Evolutionary conservation across 106 monocot genomes (phyloP), one percentile per base, ranked within the genome.

Genomic region (Vanilla planifolia): DNA sequence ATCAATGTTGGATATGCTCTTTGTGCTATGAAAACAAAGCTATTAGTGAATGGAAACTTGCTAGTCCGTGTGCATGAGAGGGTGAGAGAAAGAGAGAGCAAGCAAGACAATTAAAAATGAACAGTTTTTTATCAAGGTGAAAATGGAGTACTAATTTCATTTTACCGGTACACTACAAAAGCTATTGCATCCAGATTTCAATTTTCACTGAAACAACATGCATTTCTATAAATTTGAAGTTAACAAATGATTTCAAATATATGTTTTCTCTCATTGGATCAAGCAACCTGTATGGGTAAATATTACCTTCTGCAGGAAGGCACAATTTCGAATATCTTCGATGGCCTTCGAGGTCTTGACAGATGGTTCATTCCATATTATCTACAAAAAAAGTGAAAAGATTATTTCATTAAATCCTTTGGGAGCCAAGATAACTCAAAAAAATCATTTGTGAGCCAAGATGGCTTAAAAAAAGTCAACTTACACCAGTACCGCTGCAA

Each of bases 401-500:
- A 60, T 56, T 7, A 52, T 56, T 34, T 20, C 20, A 42, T 43
- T 73, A 27, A 15, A n/a, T n/a, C n/a, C n/a, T n/a, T n/a, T n/a
- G n/a, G 45, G 59, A 22, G 19, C 25, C 44, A 11, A 33, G 25
- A 22, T 21, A 59, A 25, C 58, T 60, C 1, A 56, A 23, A 0
- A 28, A 43, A 55, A 50, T 23, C n/a, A 37, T 28, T 22, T 13
- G 3, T 11, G 32, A 66, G 27, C 39, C 17, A 65, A 19, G 4
- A 67, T 24, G 3, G 32, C 32, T 11, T 25, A 14, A 6, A 43
- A 34, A 16, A 44, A 21, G 34, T 34, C n/a, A 61, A 66, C 84
- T 74, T 53, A 98, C 96, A 71, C 96, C 96, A 62, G 84, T 91
- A n/a, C 96, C 96, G 50, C 81, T 98, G 71, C 96, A 98, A 34